Conservation (phyloP, 1,284 basidiomycete genomes). For the Ceratobasidium sp. region DNA sequence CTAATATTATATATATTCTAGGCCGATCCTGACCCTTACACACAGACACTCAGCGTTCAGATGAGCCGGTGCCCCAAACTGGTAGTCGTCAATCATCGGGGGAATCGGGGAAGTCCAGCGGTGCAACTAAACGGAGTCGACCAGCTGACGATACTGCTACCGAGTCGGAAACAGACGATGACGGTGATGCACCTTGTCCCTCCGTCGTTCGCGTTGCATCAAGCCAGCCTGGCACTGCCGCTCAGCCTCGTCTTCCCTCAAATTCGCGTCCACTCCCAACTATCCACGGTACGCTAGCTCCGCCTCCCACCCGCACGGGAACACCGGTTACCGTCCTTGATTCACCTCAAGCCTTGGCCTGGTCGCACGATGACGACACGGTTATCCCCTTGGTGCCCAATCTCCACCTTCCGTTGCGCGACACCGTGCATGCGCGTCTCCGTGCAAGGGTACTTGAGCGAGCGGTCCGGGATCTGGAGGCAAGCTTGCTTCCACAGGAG, state of each 20-base stretch:
- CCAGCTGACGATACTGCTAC: not conserved
- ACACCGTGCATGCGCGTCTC: not conserved
- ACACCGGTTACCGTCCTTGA: not conserved
- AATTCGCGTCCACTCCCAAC: not conserved
- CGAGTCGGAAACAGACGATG: too few species aligned
- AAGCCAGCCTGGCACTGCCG: not conserved
- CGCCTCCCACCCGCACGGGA: not conserved
- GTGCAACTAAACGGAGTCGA: not conserved
- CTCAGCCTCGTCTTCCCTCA: not conserved
- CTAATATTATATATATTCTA: too few species aligned
- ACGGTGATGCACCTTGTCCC: not conserved
- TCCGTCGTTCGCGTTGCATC: not conserved
- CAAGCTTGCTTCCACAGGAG: too few species aligned
- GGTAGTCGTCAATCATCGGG: too few species aligned
- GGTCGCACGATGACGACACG: not conserved
- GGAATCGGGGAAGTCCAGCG: too few species aligned
- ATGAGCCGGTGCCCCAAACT: too few species aligned
- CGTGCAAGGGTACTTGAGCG: not conserved
- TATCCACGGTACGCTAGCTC: not conserved
- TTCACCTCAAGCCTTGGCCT: not conserved
- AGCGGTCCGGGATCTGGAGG: not conserved
- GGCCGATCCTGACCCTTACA: too few species aligned
- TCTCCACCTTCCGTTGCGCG: not conserved
- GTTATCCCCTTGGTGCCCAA: not conserved
- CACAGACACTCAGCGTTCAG: too few species aligned